phyloP scores from a whole-genome alignment of 2,329 filamentous ascomycete species.

The Colletotrichum horii region DNA sequence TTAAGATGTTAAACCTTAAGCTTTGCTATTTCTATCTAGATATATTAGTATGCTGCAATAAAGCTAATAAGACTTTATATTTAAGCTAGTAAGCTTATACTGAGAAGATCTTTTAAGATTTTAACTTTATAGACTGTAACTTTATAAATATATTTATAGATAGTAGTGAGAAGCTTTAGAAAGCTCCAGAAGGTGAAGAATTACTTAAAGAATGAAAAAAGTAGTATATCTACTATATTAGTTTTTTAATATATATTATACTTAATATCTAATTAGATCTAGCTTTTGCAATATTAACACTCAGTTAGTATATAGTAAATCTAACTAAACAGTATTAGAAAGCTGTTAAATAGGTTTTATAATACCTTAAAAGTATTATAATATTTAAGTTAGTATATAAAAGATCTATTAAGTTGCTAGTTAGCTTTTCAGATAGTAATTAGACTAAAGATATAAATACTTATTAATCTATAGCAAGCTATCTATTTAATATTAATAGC shows the following conservation, averaged over 20 bases:
- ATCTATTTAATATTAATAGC: not conserved
- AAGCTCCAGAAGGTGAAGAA: not conserved
- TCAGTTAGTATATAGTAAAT: not conserved
- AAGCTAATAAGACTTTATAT: not conserved
- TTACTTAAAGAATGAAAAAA: no score
- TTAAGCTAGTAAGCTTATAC: not conserved
- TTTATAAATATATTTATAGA: not conserved
- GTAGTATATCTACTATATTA: not conserved
- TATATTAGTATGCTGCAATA: not conserved
- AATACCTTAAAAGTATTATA: not conserved
- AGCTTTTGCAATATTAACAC: not conserved
- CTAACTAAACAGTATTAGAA: not conserved
- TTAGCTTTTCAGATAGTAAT: not conserved
- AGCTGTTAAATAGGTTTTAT: not conserved
- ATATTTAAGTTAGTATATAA: not conserved
- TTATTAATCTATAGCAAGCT: not conserved
- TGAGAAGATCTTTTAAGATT: not conserved
- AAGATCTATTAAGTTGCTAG: not conserved
- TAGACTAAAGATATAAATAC: not conserved
- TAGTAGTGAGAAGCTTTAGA: not conserved
- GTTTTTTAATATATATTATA: not conserved
- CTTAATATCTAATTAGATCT: not conserved
- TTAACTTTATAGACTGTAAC: not conserved
- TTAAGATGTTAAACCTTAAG: not conserved
- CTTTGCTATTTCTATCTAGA: not conserved